These are phyloP conservation scores for Aaosphaeria arxii DNA, from an alignment of 2,329 filamentous ascomycete genomes.

Conservation along the genomic window DNA sequence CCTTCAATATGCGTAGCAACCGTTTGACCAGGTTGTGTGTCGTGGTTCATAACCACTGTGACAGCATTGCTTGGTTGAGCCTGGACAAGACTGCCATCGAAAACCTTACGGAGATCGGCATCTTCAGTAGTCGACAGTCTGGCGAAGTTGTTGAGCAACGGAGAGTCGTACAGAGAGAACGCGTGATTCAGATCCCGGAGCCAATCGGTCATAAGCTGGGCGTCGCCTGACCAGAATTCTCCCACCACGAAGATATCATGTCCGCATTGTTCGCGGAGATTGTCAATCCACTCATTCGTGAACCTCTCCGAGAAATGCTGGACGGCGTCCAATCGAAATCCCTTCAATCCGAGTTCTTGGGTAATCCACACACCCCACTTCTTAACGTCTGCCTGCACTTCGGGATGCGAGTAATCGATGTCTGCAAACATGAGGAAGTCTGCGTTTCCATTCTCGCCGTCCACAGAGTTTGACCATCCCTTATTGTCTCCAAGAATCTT, in stretches of 20 bases:
- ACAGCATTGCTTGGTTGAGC: conserved; percentile 55
- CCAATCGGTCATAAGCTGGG: conserved; percentile 55
- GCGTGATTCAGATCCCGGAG: conserved; percentile 55
- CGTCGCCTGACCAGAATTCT: conserved; percentile 66
- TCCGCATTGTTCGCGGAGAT: conserved; percentile 50
- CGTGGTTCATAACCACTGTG: conserved; percentile 71
- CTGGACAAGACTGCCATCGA: conserved; percentile 59
- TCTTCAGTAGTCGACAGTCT: conserved; percentile 54
- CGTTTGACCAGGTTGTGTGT: conserved; percentile 64
- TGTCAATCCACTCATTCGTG: conserved; percentile 60
- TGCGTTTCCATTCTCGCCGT: conserved; percentile 62
- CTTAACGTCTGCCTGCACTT: conserved; percentile 61
- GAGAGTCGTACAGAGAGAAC: conserved; percentile 63
- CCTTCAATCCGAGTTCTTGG: conserved; percentile 57
- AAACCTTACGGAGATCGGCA: conserved; percentile 62
- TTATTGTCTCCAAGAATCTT: conserved; percentile 63
- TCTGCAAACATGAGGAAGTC: conserved; percentile 73
- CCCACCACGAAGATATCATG: conserved; percentile 62
- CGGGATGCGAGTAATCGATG: conserved; percentile 58
- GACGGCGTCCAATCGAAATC: conserved; percentile 69
- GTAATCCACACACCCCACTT: conserved; percentile 68
- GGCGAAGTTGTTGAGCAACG: conserved; percentile 67
- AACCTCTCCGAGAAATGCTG: conserved; percentile 72
- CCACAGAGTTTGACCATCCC: conserved; percentile 61
- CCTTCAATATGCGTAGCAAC: conserved; percentile 61